Base-by-base conservation (phyloP, 352 stramenopile genomes). In the Phytophthora ramorum region DNA sequence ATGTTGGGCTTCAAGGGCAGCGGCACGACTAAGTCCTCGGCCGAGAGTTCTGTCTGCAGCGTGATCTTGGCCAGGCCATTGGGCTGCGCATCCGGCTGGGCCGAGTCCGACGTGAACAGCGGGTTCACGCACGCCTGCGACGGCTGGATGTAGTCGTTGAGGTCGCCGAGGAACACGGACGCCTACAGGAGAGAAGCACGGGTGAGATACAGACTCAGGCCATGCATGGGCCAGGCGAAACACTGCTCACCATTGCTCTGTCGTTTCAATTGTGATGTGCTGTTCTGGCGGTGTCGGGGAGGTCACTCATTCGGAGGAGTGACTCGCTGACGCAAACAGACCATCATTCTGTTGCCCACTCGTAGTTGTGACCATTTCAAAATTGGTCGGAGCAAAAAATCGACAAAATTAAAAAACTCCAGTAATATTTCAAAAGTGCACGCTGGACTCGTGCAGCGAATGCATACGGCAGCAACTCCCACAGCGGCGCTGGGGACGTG, bases 131-230 rank as follows among this genome's bases (percentile, higher is more conserved):
- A 98, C 14, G 94, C 91, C 75, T 98, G 93, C 17, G 92, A 95
- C 51, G 95, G 95, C 71, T 91, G 76, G 64, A 98, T 98, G 74
- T 97, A 98, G 83, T 98, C 95, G 66, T 98, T 81, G 1, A 98
- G 78, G 67, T 98, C 94, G 2, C 88, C 90, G 2, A 98, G 78
- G 52, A 98, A 96, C 26, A 98, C 95, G 17, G 91, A 96, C n/a
- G 88, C 88, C 88, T 92, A 43, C 13, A 51, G 24, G 1, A 16
- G 40, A 32, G 19, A 45, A 17, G 2, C 7, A 58, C 16, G 19
- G 53, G 32, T 30, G 13, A 53, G 35, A 52, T 34, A 30, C 7
- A 26, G 17, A 12, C 22, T 44, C 32, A 17, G 16, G 7, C 2
- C 7, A 34, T 34, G 28, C 7, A 34, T 34, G 28, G 28, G 28